Percentiles rank a stretch among this genome's conserved stretches.
Evolutionary conservation across 148 eudicot genomes (phyloP).

Genomic region (Rhododendron ferrugineum): DNA sequence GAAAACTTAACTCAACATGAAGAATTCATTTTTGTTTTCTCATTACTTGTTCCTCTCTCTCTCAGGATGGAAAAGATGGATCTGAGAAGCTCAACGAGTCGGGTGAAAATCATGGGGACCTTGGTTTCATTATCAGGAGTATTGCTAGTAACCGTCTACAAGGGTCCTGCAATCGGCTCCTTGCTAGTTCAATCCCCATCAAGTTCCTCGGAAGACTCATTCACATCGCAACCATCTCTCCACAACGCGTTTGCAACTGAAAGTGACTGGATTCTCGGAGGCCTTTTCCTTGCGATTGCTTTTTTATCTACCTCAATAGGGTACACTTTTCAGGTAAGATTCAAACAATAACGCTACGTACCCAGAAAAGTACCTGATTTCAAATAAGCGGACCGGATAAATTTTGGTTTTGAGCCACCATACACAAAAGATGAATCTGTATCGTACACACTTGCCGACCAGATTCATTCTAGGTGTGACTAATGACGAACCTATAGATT

Average conservation of each 20-base stretch:
- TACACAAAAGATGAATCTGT: too few species aligned
- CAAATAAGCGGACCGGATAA: too few species aligned
- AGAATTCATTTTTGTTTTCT: neutral
- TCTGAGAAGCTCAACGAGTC: constrained; percentile 26
- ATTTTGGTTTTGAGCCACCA: too few species aligned
- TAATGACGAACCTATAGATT: too few species aligned
- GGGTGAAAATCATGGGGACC: constrained; percentile 34
- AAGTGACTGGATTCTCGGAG: constrained; percentile 47
- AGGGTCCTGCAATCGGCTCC: constrained; percentile 37
- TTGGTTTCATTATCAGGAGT: constrained; percentile 44
- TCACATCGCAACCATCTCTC: neutral
- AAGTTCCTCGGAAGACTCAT: constrained; percentile 1
- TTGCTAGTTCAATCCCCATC: constrained; percentile 8
- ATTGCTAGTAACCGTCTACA: constrained; percentile 41
- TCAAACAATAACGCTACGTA: neutral
- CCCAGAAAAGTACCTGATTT: neutral
- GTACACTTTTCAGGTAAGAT: constrained; percentile 43
- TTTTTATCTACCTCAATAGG: constrained; percentile 29
- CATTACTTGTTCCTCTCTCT: neutral
- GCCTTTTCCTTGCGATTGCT: constrained; percentile 35
- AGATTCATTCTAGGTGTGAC: too few species aligned
- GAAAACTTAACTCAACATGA: too few species aligned
- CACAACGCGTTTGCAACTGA: neutral
- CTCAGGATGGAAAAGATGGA: constrained; percentile 45
- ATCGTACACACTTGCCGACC: too few species aligned